Evolutionary conservation across 306 rosid species (phyloP).

Genomic region (Citrullus mucosospermus): DNA sequence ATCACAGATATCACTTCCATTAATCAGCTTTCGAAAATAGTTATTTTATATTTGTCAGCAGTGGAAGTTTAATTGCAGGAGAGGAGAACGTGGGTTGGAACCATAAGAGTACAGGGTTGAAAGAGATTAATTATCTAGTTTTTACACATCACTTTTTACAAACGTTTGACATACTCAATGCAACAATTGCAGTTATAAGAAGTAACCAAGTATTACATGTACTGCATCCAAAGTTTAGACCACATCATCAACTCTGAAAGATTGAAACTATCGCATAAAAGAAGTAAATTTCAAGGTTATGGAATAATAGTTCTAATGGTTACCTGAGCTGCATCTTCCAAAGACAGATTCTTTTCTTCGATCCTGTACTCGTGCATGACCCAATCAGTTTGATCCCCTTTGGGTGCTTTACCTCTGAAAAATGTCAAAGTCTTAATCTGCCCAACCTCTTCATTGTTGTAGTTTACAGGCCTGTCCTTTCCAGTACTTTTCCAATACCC

Average conservation of each 20-base stretch:
- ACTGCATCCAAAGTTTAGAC: not conserved
- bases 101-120: not conserved
- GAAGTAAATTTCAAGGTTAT: not conserved
- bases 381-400: constrained; percentile 70
- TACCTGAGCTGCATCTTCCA: constrained; percentile 38
- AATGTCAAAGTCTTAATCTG: constrained; percentile 54
- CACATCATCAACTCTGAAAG: not conserved
- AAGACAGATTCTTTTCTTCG: constrained; percentile 24
- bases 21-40: not conserved
- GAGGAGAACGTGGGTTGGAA: not conserved
- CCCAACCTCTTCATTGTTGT: constrained; percentile 35
- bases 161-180: not conserved
- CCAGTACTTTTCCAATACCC: constrained; percentile 82
- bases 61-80: not conserved
- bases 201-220: not conserved
- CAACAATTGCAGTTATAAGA: not conserved
- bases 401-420: constrained; percentile 39
- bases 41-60: not conserved
- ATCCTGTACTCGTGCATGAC: constrained; percentile 78
- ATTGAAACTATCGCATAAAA: not conserved
- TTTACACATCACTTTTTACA: not conserved
- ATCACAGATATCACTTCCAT: not conserved
- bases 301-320: not conserved
- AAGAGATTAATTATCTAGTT: not conserved
- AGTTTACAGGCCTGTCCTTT: constrained; percentile 29